These are phyloP conservation scores for Barnettozyma californica DNA, from an alignment of 805 yeast species.

Conservation along the genomic window DNA sequence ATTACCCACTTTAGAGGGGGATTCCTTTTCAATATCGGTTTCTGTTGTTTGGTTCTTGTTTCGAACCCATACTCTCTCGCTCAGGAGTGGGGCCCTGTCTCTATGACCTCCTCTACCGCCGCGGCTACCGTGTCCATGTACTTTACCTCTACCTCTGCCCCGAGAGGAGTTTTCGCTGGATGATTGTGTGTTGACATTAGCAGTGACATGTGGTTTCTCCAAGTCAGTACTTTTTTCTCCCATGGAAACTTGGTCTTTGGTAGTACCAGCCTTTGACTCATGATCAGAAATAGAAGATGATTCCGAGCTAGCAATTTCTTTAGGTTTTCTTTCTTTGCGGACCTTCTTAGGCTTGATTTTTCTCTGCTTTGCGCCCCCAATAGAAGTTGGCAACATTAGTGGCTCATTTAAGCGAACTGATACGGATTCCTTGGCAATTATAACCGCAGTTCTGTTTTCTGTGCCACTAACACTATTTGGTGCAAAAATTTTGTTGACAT, in stretches of 20 bases:
- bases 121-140: conserved; percentile 18
- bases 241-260: background rate
- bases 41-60: background rate
- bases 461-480: background rate
- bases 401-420: background rate
- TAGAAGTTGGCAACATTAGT: background rate
- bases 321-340: background rate
- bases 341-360: background rate
- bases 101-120: conserved; percentile 10
- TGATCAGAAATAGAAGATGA: background rate
- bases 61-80: conserved; percentile 7
- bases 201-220: background rate
- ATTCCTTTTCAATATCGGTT: conserved; percentile 1
- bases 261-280: background rate
- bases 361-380: background rate
- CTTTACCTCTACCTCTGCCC: conserved; percentile 8
- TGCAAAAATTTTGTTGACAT: background rate
- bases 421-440: background rate
- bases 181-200: background rate
- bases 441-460: background rate
- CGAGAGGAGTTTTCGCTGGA: background rate
- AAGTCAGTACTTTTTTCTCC: background rate
- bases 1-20: background rate
- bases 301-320: background rate
- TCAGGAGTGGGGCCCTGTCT: background rate